phyloP scores from a whole-genome alignment of 106 monocot species.

The Dendrobium chrysotoxum region DNA sequence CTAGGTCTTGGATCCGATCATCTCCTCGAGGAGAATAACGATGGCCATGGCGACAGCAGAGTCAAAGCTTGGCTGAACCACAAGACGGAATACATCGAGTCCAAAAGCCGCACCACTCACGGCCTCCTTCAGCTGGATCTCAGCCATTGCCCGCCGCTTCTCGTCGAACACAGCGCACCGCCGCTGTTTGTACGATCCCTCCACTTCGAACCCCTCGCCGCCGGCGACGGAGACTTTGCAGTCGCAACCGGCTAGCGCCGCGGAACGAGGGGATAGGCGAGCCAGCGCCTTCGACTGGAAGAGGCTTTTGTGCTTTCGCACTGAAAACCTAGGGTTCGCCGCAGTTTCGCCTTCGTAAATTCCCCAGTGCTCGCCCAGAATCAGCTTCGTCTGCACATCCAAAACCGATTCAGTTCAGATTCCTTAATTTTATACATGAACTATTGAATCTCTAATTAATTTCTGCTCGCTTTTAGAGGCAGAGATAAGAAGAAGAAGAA shows the following conservation, averaged over 20 bases:
- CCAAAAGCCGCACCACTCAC: slow-evolving; percentile 40
- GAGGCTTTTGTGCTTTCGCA: slow-evolving; percentile 36
- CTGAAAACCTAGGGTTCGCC: slow-evolving; percentile 36
- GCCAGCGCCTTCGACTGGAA: slow-evolving; percentile 37
- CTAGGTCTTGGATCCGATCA: slow-evolving; percentile 43
- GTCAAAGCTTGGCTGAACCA: slow-evolving; percentile 63
- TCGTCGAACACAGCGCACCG: slow-evolving; percentile 41
- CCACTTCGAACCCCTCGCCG: slow-evolving; percentile 22
- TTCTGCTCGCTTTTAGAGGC: not conserved
- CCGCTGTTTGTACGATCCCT: slow-evolving; percentile 68
- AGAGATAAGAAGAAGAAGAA: no score
- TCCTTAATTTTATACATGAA: no score
- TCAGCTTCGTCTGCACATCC: slow-evolving; percentile 42
- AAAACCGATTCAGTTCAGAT: not conserved
- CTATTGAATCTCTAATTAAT: no score
- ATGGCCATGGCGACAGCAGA: slow-evolving; percentile 66
- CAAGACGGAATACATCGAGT: slow-evolving; percentile 63
- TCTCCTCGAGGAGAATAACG: slow-evolving; percentile 76
- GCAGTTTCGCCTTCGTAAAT: slow-evolving; percentile 64
- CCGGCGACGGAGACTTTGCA: not conserved
- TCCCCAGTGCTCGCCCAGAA: slow-evolving; percentile 57
- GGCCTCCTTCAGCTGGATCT: slow-evolving; percentile 51
- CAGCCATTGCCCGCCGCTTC: slow-evolving; percentile 33
- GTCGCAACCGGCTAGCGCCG: not conserved
- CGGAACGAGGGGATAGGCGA: slow-evolving; percentile 20